These are phyloP conservation scores for Talaromyces piceae DNA, from an alignment of 2,329 filamentous ascomycete genomes.

Conservation along the genomic window DNA sequence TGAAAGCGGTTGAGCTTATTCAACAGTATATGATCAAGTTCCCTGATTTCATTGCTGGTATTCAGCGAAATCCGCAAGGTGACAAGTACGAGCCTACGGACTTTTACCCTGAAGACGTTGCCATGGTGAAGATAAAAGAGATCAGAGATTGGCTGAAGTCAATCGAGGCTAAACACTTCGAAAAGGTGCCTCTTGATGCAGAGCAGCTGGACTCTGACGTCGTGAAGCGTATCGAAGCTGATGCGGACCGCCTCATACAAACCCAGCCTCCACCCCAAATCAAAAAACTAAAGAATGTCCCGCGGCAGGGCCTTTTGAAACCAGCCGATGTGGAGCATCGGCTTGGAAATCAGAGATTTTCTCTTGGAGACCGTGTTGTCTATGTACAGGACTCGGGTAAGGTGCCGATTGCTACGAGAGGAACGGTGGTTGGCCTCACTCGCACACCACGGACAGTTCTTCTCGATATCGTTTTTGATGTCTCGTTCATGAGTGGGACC, in stretches of 20 bases:
- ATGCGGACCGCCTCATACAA: slow-evolving; percentile 58
- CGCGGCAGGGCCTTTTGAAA: slow-evolving; percentile 79
- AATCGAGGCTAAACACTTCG: slow-evolving; percentile 83
- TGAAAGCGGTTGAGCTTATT: slow-evolving; percentile 71
- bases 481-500: slow-evolving; percentile 94
- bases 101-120: slow-evolving; percentile 69
- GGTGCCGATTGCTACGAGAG: slow-evolving; percentile 83
- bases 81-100: slow-evolving; percentile 79
- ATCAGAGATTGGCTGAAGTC: slow-evolving; percentile 90
- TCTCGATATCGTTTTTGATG: slow-evolving; percentile 88
- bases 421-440: slow-evolving; percentile 92
- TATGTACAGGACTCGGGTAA: slow-evolving; percentile 91
- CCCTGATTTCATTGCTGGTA: slow-evolving; percentile 87
- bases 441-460: slow-evolving; percentile 74
- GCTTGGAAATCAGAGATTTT: slow-evolving; percentile 74
- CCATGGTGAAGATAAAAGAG: slow-evolving; percentile 78
- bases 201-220: slow-evolving; percentile 91
- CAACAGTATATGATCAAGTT: slow-evolving; percentile 88
- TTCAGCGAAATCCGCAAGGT: slow-evolving; percentile 76
- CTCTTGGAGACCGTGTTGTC: slow-evolving; percentile 80
- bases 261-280: slow-evolving; percentile 48
- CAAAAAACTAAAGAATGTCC: slow-evolving; percentile 71
- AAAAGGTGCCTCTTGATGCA: slow-evolving; percentile 90
- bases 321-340: slow-evolving; percentile 95
- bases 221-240: slow-evolving; percentile 70